These are phyloP conservation scores for Saccharomycopsis malanga DNA, from an alignment of 805 yeast genomes.

Conservation along the genomic window DNA sequence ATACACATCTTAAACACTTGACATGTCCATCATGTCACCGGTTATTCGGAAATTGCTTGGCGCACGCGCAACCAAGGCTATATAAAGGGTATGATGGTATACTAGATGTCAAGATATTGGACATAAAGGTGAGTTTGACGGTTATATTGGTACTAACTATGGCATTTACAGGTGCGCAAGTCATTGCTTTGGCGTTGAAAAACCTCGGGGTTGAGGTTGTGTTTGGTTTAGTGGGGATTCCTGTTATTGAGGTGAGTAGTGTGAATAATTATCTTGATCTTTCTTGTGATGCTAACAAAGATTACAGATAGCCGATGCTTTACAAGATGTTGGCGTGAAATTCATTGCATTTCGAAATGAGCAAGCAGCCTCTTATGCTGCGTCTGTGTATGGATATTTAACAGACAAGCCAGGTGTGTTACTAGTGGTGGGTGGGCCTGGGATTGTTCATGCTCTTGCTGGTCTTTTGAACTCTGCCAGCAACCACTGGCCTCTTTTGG, in stretches of 20 bases:
- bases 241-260: conserved; percentile 50
- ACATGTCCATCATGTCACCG: no score
- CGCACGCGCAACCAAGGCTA: no score
- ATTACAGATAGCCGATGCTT: conserved; percentile 47
- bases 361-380: conserved; percentile 72
- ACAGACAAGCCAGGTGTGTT: conserved; percentile 61
- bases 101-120: no score
- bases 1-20: no score
- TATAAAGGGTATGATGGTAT: no score
- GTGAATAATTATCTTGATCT: neutral
- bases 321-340: conserved; percentile 44
- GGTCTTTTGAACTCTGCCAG: conserved; percentile 57
- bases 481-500: conserved; percentile 59
- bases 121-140: no score
- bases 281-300: neutral
- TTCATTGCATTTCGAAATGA: conserved; percentile 63
- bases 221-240: conserved; percentile 72
- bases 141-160: no score
- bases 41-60: no score
- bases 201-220: conserved; percentile 47
- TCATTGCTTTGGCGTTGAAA: conserved; percentile 43
- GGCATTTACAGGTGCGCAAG: conserved; percentile 39
- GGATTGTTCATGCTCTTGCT: conserved; percentile 58
- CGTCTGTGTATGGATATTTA: conserved; percentile 60
- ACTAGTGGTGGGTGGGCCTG: conserved; percentile 72